Evolutionary conservation across 768 basidiomycete species (phyloP).

Genomic region (Pulveroboletus sp.): DNA sequence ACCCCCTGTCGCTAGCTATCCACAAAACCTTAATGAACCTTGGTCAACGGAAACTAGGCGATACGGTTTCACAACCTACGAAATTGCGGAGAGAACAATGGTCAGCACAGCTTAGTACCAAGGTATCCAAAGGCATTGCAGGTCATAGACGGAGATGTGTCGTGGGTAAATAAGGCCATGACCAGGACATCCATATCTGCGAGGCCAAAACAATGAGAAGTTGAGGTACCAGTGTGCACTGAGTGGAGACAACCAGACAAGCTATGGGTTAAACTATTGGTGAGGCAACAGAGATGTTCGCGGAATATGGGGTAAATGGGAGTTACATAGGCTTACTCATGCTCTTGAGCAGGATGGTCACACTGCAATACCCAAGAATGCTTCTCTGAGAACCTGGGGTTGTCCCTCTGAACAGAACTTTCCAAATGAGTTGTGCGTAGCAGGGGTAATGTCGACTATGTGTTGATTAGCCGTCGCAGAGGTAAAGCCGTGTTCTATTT

Average conservation of each 20-base stretch:
- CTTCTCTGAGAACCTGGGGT: conserved; percentile 43
- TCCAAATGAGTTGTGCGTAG: conserved; percentile 42
- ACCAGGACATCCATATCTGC: conserved; percentile 12
- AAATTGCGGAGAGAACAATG: conserved; percentile 7
- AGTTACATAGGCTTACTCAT: conserved; percentile 19
- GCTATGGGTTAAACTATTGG: conserved; percentile 18
- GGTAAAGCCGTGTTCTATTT: too few relatives aligned
- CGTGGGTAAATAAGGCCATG: conserved; percentile 9
- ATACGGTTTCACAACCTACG: conserved; percentile 2
- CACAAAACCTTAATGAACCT: conserved; percentile 7
- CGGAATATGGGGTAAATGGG: conserved; percentile 23
- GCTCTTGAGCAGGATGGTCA: too few relatives aligned
- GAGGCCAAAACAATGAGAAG: conserved; percentile 4
- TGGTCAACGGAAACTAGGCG: conserved; percentile 1
- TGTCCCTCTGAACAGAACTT: conserved; percentile 41
- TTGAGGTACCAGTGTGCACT: conserved; percentile 5
- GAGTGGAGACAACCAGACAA: conserved; percentile 16
- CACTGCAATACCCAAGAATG: too few relatives aligned
- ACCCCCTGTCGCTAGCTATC: conserved; percentile 13
- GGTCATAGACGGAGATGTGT: conserved; percentile 8
- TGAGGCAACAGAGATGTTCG: conserved; percentile 14
- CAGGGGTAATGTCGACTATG: conserved; percentile 41
- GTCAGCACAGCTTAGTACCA: conserved; percentile 7
- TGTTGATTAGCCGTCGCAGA: conserved; percentile 49
- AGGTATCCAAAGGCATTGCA: conserved; percentile 27